Conservation (phyloP, 148 eudicot genomes). For the Persicaria tinctoria region DNA sequence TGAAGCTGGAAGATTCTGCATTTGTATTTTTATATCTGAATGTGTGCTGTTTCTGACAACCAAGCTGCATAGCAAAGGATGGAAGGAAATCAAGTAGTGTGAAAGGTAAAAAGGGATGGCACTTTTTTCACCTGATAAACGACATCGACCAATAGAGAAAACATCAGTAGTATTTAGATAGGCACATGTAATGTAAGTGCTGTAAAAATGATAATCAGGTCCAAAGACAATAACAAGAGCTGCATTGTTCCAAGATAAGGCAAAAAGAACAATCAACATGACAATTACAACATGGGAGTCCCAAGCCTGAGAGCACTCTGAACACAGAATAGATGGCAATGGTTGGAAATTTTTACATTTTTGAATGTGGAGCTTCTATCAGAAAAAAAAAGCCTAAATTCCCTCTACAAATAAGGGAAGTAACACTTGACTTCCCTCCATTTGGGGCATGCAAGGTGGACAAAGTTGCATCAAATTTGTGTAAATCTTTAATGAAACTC, state of each 20-base stretch:
- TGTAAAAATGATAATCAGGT: not conserved
- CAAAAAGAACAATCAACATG: conserved; percentile 1
- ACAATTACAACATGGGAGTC: not conserved
- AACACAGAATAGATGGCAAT: conserved; percentile 3
- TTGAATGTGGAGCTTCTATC: not conserved
- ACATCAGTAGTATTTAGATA: not conserved
- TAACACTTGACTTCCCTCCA: conserved; percentile 9
- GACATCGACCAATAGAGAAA: not conserved
- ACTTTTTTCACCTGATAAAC: not conserved
- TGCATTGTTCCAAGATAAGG: conserved; percentile 3
- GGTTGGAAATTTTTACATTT: conserved; percentile 3
- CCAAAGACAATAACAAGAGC: not conserved
- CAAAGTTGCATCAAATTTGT: not conserved
- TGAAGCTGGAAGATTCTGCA: conserved; percentile 3
- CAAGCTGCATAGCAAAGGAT: conserved; percentile 1
- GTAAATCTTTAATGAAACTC: not conserved
- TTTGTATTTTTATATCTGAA: conserved; percentile 2
- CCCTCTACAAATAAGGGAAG: conserved; percentile 9
- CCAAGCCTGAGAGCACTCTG: conserved; percentile 4
- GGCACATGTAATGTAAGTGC: not conserved
- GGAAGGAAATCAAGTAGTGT: not conserved
- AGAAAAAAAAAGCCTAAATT: not conserved
- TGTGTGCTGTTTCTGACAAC: conserved; percentile 11
- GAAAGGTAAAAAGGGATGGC: not conserved
- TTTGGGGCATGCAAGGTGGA: conserved; percentile 1